Evolutionary conservation across 768 basidiomycete genomes (phyloP), one percentile per base, ranked within the genome.

Genomic region (Suillus bovinus): DNA sequence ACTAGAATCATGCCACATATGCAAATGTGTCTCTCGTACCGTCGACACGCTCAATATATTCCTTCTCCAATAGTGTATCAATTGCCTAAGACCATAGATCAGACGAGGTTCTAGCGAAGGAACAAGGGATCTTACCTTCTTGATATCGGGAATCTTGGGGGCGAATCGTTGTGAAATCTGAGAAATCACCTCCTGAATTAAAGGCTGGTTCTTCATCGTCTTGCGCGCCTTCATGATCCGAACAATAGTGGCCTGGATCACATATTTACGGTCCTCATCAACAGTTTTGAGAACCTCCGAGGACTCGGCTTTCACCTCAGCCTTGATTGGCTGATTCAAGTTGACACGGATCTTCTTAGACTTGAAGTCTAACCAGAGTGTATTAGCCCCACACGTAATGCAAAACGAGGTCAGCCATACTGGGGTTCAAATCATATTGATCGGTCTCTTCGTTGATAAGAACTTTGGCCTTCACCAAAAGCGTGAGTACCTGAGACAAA

Each of bases 191-290:
- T 96, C 94, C 70, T 90, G 89, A 66, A 96, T 94, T 68, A 96
- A 75, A 0, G 87, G 82, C 70, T 96, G 93, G 77, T 95, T 94
- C 83, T 95, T 96, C 89, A 96, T 90, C 65, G 90, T 91, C 84
- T 94, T 94, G 38, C 93, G 86, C 31, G 94, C 93, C 77, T 96
- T 96, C 94, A 96, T 96, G 73, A 96, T 93, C 54, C 94, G 88
- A 56, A 96, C 94, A 67, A 96, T 94, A 46, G 92, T 94, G 11
- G 94, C 93, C 73, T 98, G 96, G 60, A 97, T 94, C 63, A 95
- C 88, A 69, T 96, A 92, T 83, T 97, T 97, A 63, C 96, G 87
- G 71, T 99, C 97, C 77, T 98, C 96, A 67, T 97, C 96, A 6
- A 98, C 95, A 7, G 88, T 91, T 82, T 94, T 95, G 71, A 97